These are phyloP conservation scores for Dryas alaskensis DNA, from an alignment of 306 rosid species.

Conservation along the genomic window DNA sequence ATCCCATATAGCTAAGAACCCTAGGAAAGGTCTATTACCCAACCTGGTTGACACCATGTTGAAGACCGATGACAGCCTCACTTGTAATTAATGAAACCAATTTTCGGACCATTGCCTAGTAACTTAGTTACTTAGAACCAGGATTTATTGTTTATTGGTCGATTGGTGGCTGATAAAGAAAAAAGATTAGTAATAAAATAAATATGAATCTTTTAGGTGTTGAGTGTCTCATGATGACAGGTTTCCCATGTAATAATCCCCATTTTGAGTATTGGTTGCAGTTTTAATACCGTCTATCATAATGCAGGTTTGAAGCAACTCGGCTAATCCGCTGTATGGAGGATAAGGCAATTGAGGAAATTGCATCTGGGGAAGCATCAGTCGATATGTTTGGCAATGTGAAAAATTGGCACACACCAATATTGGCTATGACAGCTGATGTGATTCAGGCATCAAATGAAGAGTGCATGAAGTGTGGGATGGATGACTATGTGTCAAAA, in stretches of 20 bases:
- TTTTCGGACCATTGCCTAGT: background rate
- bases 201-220: no score
- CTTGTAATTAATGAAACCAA: background rate
- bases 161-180: no score
- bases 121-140: background rate
- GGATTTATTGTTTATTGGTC: background rate
- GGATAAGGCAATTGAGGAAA: slow-evolving; percentile 48
- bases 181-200: no score
- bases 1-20: slow-evolving; percentile 10
- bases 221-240: background rate
- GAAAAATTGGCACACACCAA: slow-evolving; percentile 73
- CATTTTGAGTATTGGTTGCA: background rate
- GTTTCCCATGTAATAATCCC: background rate
- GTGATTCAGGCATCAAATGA: slow-evolving; percentile 73
- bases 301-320: slow-evolving; percentile 75
- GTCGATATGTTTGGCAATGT: slow-evolving; percentile 52
- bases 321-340: slow-evolving; percentile 59
- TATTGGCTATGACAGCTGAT: slow-evolving; percentile 97
- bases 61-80: slow-evolving; percentile 16
- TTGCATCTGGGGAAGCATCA: slow-evolving; percentile 58
- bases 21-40: background rate
- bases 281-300: slow-evolving; percentile 24
- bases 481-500: slow-evolving; percentile 85
- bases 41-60: background rate
- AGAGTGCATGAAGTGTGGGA: slow-evolving; percentile 81